Base-by-base conservation (phyloP, 371 early-diverging fungal genomes). In the Mucor saturninus region DNA sequence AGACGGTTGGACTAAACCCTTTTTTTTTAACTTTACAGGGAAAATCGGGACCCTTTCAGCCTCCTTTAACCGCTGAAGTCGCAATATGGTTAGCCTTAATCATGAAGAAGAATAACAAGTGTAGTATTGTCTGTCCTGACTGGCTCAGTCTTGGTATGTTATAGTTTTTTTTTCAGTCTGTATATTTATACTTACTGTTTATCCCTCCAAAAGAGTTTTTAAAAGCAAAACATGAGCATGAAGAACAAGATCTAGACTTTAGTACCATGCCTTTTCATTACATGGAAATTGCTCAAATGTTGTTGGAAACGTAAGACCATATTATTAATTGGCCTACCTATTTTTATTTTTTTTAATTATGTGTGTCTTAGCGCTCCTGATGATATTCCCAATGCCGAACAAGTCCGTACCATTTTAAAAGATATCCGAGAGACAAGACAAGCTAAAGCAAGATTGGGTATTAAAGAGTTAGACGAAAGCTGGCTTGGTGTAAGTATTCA, bases 41-140 rank as follows among this genome's bases (percentile, higher is more conserved):
- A 42, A 21, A 56, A 8, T n/a, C 56, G 30, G 54, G 52, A 29
- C 53, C 54, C 5, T 90, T 95, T 61, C 83, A 82, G 32, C 97
- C 97, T 2, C 92, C 93, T 11, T 69, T 85, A 13, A 75, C 80
- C 53, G 76, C 81, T 8, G 65, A 82, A 64, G 95, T 95, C 0
- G 95, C 95, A 35, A 74, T 94, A 8, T 96, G 97, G 97, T 83
- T 95, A 43, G 95, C 95, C 5, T 69, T 94, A 8, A 69, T 86
- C n/a, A 75, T 96, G 73, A 94, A 95, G 63, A 85, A 85, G 67
- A 86, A 90, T 42, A 84, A 90, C 55, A 88, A 90, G 59, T 94
- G 95, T 72, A 83, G 74, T 29, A 90, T 96, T n/a, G 76, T 87
- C n/a, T 84, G 90, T 37, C 97, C 97, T 40, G 73, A 71, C 13